Conservation (phyloP, 1,139 yeast genomes). For the Kurtzmaniella quercitrusa region DNA sequence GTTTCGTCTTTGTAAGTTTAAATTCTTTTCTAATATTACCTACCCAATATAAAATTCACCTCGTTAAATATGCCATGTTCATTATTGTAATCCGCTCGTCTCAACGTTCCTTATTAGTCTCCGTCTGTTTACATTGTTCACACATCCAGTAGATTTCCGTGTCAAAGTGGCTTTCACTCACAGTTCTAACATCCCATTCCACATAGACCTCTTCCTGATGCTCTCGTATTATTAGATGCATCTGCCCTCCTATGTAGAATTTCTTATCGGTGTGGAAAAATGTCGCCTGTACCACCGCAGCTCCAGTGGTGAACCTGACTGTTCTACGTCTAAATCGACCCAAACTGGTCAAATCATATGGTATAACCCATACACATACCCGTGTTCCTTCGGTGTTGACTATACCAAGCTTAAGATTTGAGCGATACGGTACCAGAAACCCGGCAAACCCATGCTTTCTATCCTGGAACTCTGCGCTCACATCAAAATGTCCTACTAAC, state of each 20-base stretch:
- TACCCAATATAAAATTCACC: too few relatives aligned
- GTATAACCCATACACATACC: conserved; percentile 5
- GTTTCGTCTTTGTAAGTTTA: too few relatives aligned
- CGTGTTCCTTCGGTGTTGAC: conserved; percentile 6
- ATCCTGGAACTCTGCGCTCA: conserved; percentile 1
- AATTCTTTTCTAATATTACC: too few relatives aligned
- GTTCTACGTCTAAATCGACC: not conserved
- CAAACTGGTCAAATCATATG: conserved; percentile 5
- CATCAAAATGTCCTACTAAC: conserved; percentile 5
- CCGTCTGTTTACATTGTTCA: conserved; percentile 1
- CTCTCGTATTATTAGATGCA: conserved; percentile 3
- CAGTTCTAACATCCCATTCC: conserved; percentile 2
- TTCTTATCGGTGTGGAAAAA: conserved; percentile 1
- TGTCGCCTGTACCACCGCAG: conserved; percentile 4
- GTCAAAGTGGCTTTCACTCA: conserved; percentile 5
- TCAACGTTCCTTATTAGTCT: too few relatives aligned
- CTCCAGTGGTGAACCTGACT: conserved; percentile 2
- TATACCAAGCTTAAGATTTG: conserved; percentile 2
- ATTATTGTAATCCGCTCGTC: too few relatives aligned
- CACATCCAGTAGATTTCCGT: conserved; percentile 1
- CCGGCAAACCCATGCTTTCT: conserved; percentile 4
- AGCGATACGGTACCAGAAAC: conserved; percentile 4
- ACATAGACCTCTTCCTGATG: conserved; percentile 2
- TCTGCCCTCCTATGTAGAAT: conserved; percentile 3
- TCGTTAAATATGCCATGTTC: too few relatives aligned